A percentile compares a stretch with the other conserved stretches of the same genome.
phyloP scores from a whole-genome alignment of 2,329 filamentous ascomycete genomes.

The Microcyclosporella mali region DNA sequence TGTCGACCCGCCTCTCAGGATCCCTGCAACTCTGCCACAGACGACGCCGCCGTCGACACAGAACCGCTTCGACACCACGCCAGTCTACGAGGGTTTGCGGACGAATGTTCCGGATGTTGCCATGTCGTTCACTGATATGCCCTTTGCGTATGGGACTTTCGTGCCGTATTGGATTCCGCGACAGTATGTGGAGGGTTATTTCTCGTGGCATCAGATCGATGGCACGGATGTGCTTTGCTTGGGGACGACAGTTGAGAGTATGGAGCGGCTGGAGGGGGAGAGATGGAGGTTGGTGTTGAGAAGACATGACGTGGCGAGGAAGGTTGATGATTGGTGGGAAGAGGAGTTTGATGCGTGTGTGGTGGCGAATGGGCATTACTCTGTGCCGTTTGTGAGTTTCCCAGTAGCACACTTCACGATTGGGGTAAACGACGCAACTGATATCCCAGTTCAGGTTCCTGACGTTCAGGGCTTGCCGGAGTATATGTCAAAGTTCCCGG shows the following conservation, averaged over 20 bases:
- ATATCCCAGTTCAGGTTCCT: conserved; percentile 30
- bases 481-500: conserved; percentile 51
- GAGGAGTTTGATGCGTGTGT: conserved; percentile 42
- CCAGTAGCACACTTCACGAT: background rate
- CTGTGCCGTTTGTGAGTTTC: conserved; percentile 23
- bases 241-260: conserved; percentile 49
- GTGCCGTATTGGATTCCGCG: conserved; percentile 50
- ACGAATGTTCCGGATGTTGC: conserved; percentile 54
- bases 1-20: conserved; percentile 42
- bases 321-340: conserved; percentile 50
- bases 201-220: conserved; percentile 47
- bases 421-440: background rate
- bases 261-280: conserved; percentile 33
- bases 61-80: conserved; percentile 44
- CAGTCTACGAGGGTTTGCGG: conserved; percentile 48
- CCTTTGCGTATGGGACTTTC: conserved; percentile 52
- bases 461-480: conserved; percentile 45
- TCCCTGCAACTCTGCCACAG: conserved; percentile 40
- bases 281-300: conserved; percentile 47
- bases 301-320: conserved; percentile 39
- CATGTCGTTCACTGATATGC: conserved; percentile 51
- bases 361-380: conserved; percentile 32
- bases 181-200: conserved; percentile 53
- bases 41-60: conserved; percentile 38
- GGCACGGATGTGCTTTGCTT: conserved; percentile 36